Base-by-base conservation (phyloP, 208 protist species). In the Acanthamoeba lenticulata region DNA sequence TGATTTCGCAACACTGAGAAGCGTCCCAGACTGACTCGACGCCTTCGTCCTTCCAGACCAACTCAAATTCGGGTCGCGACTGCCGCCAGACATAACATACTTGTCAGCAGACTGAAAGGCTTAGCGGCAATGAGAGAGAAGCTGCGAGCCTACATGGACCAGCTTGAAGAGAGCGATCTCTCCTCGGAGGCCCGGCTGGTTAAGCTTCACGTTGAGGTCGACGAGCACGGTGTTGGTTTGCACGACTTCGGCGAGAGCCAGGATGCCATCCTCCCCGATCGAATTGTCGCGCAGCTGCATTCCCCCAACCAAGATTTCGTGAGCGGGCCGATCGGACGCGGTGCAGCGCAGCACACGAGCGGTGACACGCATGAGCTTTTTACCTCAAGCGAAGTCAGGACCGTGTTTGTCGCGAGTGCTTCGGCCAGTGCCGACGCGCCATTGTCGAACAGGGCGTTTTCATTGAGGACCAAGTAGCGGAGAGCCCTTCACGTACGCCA, bases 391-490 rank as follows among this genome's bases (percentile, higher is more conserved):
- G 65, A 74, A 1, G 65, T 74, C 7, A 74, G 65, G 36, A 29
- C 38, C 6, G 65, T 40, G 36, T 74, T 74, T 21, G 6, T 42
- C 13, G 65, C n/a, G 0, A 74, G 65, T 15, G 65, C 29, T 21
- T 74, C 77, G 9, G 77, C 77, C 5, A 86, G 38, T 17, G 77
- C 77, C 24, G 77, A 36, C 0, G 77, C 77, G 17, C 77, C 77
- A 36, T 15, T 38, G 45, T 86, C 77, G 24, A 57, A 86, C 38
- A 86, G 77, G 24, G 45, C 27, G 52, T 86, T 86, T 38, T 86
- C 77, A 38, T 55, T 86, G n/a, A 86, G 32, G 7, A 86, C 36
- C 38, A 86, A 38, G 52, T 86, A 86, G 40, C 42, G 34, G n/a
- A 86, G 27, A 0, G 24, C 38, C 40, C 45, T n/a, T 42, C n/a